Evolutionary conservation across 2,329 filamentous ascomycete genomes (phyloP), one percentile per base, ranked within the genome.

Genomic region (Emericellopsis cladophorae): DNA sequence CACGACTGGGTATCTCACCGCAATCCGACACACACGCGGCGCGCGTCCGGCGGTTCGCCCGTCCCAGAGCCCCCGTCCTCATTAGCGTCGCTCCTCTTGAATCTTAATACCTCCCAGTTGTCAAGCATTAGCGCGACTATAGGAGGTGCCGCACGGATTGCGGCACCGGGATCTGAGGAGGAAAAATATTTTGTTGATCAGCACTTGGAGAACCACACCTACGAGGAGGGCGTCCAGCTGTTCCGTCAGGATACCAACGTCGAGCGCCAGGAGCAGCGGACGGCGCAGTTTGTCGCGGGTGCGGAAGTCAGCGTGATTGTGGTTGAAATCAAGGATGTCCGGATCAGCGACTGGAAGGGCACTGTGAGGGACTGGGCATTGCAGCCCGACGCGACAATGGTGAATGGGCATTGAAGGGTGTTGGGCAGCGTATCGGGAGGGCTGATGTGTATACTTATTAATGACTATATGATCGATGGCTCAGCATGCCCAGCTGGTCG

Each of bases 1-100:
- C 92, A 98, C 64, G 92, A 96, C 65, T 98, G 74, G 92, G 84
- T 95, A 44, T 94, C 87, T 2, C 87, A 94, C 60, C 81, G 92
- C 2, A 89, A 90, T 2, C 85, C 87, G 0, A 88, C 84, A 7
- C 76, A 83, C 40, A 65, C 69, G 41, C 68, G 72, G 36, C 66
- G 73, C 46, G 67, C 70, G 37, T 77, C 68, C 7, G 72, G 67
- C 51, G 79, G 76, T 46, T 83, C 78, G 32, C 80, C 76, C 22
- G 73, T 67, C 15, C 81, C 72, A 39, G 76, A 76, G 39, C 72
- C 71, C 45, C 74, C 79, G 12, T 88, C 84, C 31, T 84, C 80
- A 45, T 74, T 96, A 14, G 88, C 90, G 7, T 78, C 79, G 22
- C 73, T 96, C 37, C 75, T 98, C 16, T 73, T 94, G 51, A 92